Evolutionary conservation across 768 basidiomycete genomes (phyloP).

Genomic region (Inosperma sp.): DNA sequence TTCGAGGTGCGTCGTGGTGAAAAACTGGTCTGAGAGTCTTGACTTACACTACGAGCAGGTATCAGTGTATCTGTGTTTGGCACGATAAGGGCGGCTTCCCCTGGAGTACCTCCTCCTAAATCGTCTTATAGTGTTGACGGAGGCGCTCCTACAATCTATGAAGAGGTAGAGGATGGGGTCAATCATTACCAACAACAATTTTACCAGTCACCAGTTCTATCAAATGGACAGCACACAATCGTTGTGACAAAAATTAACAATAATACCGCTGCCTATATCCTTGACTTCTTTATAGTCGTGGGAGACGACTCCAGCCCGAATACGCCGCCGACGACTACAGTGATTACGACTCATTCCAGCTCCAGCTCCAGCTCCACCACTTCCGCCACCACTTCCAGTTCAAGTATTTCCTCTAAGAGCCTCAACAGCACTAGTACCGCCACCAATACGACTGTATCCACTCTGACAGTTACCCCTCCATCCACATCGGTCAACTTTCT

Average conservation of each 20-base stretch:
- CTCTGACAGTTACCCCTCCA: not conserved
- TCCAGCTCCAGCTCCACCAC: not conserved
- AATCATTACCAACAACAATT: not conserved
- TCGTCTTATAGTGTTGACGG: conserved; percentile 2
- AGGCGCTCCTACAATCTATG: not conserved
- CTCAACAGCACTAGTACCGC: not conserved
- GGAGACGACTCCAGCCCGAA: not conserved
- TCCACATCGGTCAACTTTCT: not conserved
- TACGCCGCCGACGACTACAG: not conserved
- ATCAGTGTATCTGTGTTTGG: not conserved
- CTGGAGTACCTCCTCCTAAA: not conserved
- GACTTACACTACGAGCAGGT: not conserved
- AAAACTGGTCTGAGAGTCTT: not conserved
- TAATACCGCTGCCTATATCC: not conserved
- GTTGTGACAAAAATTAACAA: not conserved
- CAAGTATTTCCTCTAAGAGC: not conserved
- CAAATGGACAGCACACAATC: not conserved
- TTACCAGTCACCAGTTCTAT: conserved; percentile 1
- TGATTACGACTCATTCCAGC: not conserved
- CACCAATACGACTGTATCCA: too few relatives aligned
- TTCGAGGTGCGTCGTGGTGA: not conserved
- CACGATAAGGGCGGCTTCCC: not conserved
- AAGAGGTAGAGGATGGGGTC: not conserved
- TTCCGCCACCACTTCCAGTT: not conserved
- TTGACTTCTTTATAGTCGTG: conserved; percentile 3